phyloP scores from a whole-genome alignment of 352 stramenopile genomes.

The Phytophthora sp. region DNA sequence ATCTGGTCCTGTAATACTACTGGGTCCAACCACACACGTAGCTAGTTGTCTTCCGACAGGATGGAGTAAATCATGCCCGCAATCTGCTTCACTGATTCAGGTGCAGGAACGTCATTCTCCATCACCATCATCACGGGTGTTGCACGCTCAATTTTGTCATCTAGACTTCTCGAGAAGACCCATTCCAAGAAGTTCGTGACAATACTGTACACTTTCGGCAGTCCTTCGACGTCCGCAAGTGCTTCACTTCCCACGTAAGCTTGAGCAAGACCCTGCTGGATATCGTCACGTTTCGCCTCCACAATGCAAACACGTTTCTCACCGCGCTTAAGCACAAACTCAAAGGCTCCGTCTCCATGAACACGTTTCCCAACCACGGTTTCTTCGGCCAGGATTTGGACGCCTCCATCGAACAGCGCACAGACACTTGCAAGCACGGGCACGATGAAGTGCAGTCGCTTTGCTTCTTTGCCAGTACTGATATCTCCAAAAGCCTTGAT shows the following conservation, averaged over 20 bases:
- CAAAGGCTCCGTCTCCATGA: slow-evolving; percentile 28
- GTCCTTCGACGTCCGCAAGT: slow-evolving; percentile 34
- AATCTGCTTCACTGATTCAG: slow-evolving; percentile 16
- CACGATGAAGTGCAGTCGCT: slow-evolving; percentile 33
- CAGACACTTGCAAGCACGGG: slow-evolving; percentile 33
- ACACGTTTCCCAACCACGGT: slow-evolving; percentile 32
- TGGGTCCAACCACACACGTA: slow-evolving; percentile 1
- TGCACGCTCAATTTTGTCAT: slow-evolving; percentile 19
- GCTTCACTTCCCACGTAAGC: slow-evolving; percentile 34
- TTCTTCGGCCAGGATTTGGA: slow-evolving; percentile 30
- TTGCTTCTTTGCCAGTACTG: slow-evolving; percentile 11
- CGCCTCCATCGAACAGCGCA: slow-evolving; percentile 26
- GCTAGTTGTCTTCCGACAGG: slow-evolving; percentile 11
- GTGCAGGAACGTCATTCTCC: slow-evolving; percentile 8
- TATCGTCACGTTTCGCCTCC: slow-evolving; percentile 29
- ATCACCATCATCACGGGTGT: slow-evolving; percentile 4
- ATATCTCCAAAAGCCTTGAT: slow-evolving; percentile 16
- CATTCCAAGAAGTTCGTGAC: slow-evolving; percentile 39
- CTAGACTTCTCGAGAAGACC: slow-evolving; percentile 31
- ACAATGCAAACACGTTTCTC: slow-evolving; percentile 34
- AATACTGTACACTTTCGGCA: slow-evolving; percentile 32
- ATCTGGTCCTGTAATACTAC: not conserved
- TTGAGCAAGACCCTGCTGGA: slow-evolving; percentile 30
- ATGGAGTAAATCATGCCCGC: slow-evolving; percentile 15
- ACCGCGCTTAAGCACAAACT: slow-evolving; percentile 32